Conservation (phyloP, 345 rosid genomes). For the Melaleuca alternifolia region DNA sequence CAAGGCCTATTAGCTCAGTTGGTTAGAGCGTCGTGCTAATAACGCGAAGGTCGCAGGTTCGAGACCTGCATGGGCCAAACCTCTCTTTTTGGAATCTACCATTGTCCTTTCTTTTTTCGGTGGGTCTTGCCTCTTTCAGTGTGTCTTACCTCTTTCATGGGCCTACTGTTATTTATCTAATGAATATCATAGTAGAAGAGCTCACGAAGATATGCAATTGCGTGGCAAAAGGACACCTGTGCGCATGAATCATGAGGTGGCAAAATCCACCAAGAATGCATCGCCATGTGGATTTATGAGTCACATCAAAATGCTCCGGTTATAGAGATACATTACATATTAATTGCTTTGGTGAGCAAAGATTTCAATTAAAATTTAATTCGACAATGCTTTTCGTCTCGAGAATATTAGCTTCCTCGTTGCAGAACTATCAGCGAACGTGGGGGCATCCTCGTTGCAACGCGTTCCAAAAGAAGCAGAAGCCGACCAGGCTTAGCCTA, state of each 20-base stretch:
- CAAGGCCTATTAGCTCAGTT: conserved; percentile 31
- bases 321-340: neutral
- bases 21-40: conserved; percentile 98
- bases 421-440: neutral
- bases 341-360: neutral
- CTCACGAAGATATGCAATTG: neutral
- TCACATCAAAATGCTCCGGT: neutral
- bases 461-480: neutral
- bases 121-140: neutral
- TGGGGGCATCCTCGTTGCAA: neutral
- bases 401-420: neutral
- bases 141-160: neutral
- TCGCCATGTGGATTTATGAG: neutral
- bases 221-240: neutral
- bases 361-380: neutral
- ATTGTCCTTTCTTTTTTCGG: neutral
- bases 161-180: neutral
- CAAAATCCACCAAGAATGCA: neutral
- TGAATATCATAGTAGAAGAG: neutral
- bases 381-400: neutral
- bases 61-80: conserved; percentile 44
- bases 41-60: conserved; percentile 83
- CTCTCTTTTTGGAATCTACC: neutral
- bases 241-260: neutral
- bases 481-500: neutral